A percentile compares a stretch with the other conserved stretches of the same genome.
Evolutionary conservation across 2,329 filamentous ascomycete genomes (phyloP).

Genomic region (Cladophialophora psammophila): DNA sequence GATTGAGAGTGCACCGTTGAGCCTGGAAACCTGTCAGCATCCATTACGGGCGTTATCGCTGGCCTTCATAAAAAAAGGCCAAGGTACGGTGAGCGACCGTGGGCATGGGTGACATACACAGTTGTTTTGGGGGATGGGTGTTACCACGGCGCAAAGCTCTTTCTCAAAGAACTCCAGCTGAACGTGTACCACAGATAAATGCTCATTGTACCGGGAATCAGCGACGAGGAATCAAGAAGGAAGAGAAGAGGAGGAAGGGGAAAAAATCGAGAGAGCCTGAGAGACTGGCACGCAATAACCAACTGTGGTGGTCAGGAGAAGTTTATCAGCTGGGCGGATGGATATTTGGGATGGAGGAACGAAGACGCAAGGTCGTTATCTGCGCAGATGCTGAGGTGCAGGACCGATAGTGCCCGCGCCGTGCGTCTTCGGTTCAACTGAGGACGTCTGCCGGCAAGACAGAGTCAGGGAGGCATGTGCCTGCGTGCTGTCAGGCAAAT

Average conservation of each 20-base stretch:
- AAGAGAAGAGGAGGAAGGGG: conserved; percentile 11
- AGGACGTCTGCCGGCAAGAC: conserved; percentile 31
- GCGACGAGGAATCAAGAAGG: conserved; percentile 10
- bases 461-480: conserved; percentile 36
- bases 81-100: conserved; percentile 33
- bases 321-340: conserved; percentile 32
- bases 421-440: conserved; percentile 23
- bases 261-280: conserved; percentile 15
- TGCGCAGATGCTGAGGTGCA: conserved; percentile 26
- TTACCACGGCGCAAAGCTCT: conserved; percentile 39
- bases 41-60: conserved; percentile 21
- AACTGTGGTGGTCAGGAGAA: conserved; percentile 24
- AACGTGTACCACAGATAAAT: conserved; percentile 41
- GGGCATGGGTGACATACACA: conserved; percentile 26
- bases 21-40: conserved; percentile 28
- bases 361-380: conserved; percentile 33
- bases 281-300: conserved; percentile 16
- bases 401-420: conserved; percentile 13
- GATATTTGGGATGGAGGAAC: conserved; percentile 29
- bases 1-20: conserved; percentile 19
- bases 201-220: conserved; percentile 38
- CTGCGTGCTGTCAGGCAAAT: conserved; percentile 30
- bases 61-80: background rate
- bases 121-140: conserved; percentile 15
- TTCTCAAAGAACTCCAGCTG: conserved; percentile 41